Base-by-base conservation (phyloP, 2,329 filamentous ascomycete genomes). In the Fusarium longipes region DNA sequence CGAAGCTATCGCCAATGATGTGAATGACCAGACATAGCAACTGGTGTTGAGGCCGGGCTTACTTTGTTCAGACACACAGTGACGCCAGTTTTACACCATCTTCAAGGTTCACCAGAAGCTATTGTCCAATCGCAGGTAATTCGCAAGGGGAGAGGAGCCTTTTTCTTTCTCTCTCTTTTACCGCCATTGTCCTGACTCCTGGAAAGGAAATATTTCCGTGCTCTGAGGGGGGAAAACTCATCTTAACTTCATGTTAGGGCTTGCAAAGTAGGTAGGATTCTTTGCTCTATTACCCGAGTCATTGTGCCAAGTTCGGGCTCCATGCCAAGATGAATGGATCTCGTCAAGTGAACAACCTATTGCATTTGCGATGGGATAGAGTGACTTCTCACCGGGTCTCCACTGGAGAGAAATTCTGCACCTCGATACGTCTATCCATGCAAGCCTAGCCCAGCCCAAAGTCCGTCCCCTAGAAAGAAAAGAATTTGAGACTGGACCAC, bases 51-150 rank as follows among this genome's bases (percentile, higher is more conserved):
- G 29, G n/a, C 61, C 43, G 25, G 44, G 47, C 49, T 20, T 54
- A 44, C 25, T 36, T 57, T 54, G 8, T 33, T 52, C 15, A 45
- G 17, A 47, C 45, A 63, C 38, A 60, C 29, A 42, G 51, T 64
- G 63, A 66, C 63, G 63, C 63, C 56, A 64, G 57, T 49, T 40
- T 67, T 63, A 64, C 62, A 67, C 60, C 51, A 60, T 59, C 57
- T 36, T 47, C 30, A 67, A 61, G n/a, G n/a, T 49, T 62, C 33
- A 27, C 35, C 45, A 45, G 17, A 22, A 22, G 24, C 12, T 35
- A 61, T 61, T 36, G 32, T 24, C 27, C 45, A 54, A 39, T 29
- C 42, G 43, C n/a, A n/a, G n/a, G n/a, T 35, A 22, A 12, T 24
- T 48, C n/a, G 15, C 6, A 30, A 17, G 22, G 17, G 32, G 22